Evolutionary conservation across 345 rosid species (phyloP), one percentile per base, ranked within the genome.

Genomic region (Euphorbia peplus): DNA sequence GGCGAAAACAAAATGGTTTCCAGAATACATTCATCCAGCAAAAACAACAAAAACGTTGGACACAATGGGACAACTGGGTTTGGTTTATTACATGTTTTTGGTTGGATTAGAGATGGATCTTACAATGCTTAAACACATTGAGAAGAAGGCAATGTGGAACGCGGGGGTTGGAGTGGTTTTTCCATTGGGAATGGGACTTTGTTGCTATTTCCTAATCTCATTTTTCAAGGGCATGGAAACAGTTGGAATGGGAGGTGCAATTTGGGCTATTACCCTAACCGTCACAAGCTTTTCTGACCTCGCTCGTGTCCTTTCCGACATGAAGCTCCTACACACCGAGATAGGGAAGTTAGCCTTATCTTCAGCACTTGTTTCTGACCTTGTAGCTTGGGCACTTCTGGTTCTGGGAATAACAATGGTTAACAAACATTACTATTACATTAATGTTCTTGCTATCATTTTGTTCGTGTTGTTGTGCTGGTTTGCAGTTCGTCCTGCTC

Each of bases 201-300:
- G 56, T 15, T 21, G 58, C 6, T 68, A 63, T 32, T 46, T 18
- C 35, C 0, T 76, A 35, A 4, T 60, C 18, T 7, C 7, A 3
- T 25, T 30, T 8, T 25, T 9, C 14, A 35, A 8, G 21, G 18
- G 47, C 8, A 11, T 24, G 16, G 47, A 39, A 9, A 47, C 4
- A 13, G 70, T 11, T 1, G 0, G 19, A 10, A 81, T 67, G 18
- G 69, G 63, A 16, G 87, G 84, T 46, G 58, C 68, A 51, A 1
- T 86, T 63, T 86, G 90, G 83, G 83, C 84, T 0, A 55, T 86
- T 11, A 71, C 85, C n/a, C 80, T 86, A 5, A 67, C 79, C 0
- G 76, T 83, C 55, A 89, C 96, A 0, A 91, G 88, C 79, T 84
- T 88, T 57, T 84, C 93, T 0, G 89, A 82, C 35, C 80, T 86